phyloP scores from a whole-genome alignment of 2,329 filamentous ascomycete genomes.

The Fusarium citri region DNA sequence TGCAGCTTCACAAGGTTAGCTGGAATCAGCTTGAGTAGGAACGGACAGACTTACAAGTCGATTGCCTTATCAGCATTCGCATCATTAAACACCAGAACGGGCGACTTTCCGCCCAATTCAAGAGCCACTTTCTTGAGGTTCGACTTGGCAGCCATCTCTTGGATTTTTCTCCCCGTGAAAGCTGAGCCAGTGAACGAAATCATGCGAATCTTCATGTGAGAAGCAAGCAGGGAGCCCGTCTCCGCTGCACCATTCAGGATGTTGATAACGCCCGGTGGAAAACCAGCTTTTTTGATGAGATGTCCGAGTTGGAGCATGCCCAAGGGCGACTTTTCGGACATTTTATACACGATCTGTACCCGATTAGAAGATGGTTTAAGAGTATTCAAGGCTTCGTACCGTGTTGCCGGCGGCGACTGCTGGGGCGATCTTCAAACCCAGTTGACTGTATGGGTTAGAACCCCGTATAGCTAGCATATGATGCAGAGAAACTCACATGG shows the following conservation, averaged over 20 bases:
- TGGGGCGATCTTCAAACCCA: not conserved
- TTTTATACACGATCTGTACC: not conserved
- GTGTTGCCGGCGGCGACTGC: constrained; percentile 2
- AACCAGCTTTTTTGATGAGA: not conserved
- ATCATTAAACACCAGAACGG: constrained; percentile 3
- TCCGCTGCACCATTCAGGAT: not conserved
- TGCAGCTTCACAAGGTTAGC: not conserved
- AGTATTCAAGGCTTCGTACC: not conserved
- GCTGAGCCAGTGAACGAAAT: constrained; percentile 4
- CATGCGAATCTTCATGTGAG: constrained; percentile 2
- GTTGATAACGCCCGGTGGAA: constrained; percentile 1
- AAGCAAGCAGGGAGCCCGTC: not conserved
- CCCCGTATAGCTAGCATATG: accelerated
- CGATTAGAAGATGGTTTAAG: not conserved
- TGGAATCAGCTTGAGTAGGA: accelerated
- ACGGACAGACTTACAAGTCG: not conserved
- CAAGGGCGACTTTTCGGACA: constrained; percentile 5
- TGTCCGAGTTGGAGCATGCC: not conserved
- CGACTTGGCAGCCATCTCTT: not conserved
- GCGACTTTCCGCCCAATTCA: not conserved
- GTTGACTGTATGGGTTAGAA: not conserved
- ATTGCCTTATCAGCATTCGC: not conserved
- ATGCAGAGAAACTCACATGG: not conserved
- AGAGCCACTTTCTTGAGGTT: constrained; percentile 4
- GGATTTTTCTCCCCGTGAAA: not conserved